A percentile compares a stretch with the other conserved stretches of the same genome.
phyloP scores from a whole-genome alignment of 345 rosid genomes.

The Zanthoxylum bungeanum region DNA sequence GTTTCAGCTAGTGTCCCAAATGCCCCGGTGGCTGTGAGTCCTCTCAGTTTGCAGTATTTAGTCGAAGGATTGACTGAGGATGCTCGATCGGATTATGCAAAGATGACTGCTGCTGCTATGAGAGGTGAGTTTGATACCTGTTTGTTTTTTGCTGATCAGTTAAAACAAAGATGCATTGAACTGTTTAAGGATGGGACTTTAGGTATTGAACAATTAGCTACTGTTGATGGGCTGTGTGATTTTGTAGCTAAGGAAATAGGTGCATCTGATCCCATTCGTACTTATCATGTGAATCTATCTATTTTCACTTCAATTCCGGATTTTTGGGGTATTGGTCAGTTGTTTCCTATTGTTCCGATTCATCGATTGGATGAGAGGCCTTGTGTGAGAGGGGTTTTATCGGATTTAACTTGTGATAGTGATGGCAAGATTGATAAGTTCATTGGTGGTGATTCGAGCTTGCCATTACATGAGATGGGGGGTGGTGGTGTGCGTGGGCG shows the following conservation, averaged over 20 bases:
- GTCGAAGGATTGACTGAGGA: slow-evolving; percentile 63
- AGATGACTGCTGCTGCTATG: slow-evolving; percentile 48
- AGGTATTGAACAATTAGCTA: slow-evolving; percentile 77
- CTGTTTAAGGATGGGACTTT: slow-evolving; percentile 76
- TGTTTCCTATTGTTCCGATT: slow-evolving; percentile 88
- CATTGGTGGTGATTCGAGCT: slow-evolving; percentile 80
- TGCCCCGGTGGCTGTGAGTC: slow-evolving; percentile 23
- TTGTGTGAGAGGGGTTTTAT: slow-evolving; percentile 60
- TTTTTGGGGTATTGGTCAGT: slow-evolving; percentile 92
- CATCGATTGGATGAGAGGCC: slow-evolving; percentile 81
- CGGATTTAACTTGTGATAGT: slow-evolving; percentile 91
- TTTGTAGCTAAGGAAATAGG: slow-evolving; percentile 55
- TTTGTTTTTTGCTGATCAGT: slow-evolving; percentile 60
- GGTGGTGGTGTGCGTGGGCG: slow-evolving; percentile 27
- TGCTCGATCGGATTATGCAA: slow-evolving; percentile 51
- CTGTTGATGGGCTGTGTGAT: slow-evolving; percentile 84
- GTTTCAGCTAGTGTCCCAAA: slow-evolving; percentile 34
- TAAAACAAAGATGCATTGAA: slow-evolving; percentile 83
- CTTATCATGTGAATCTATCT: slow-evolving; percentile 80
- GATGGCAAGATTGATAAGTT: slow-evolving; percentile 89
- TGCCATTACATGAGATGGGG: slow-evolving; percentile 88
- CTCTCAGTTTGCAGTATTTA: slow-evolving; percentile 46
- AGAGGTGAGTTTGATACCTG: slow-evolving; percentile 71
- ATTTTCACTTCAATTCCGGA: slow-evolving; percentile 96
- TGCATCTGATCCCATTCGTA: slow-evolving; percentile 48